Evolutionary conservation across 1,139 yeast genomes (phyloP).

Genomic region (Debaryomyces coudertii): DNA sequence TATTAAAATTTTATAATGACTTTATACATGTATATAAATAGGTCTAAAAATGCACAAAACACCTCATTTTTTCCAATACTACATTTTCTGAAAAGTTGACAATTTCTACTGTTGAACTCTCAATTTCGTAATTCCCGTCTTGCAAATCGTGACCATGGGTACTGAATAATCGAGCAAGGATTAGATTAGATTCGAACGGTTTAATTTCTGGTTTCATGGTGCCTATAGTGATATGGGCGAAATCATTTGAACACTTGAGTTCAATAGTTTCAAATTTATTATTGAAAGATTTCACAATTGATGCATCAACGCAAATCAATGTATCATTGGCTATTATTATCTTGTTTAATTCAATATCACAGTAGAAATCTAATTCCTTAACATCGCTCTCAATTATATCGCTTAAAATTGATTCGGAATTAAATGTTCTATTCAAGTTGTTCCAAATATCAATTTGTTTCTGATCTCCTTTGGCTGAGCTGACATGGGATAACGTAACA

Average conservation of each 20-base stretch:
- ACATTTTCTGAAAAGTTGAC: conserved; percentile 14
- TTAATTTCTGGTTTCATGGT: conserved; percentile 48
- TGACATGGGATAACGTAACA: conserved; percentile 71
- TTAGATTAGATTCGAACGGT: conserved; percentile 45
- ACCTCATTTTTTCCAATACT: conserved; percentile 20
- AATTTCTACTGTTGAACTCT: conserved; percentile 15
- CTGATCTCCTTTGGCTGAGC: conserved; percentile 28
- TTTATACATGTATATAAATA: conserved; percentile 58
- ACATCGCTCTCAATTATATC: conserved; percentile 11
- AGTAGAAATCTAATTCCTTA: conserved; percentile 22
- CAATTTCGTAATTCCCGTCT: conserved; percentile 15
- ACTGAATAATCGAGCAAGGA: conserved; percentile 20
- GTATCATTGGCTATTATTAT: conserved; percentile 54
- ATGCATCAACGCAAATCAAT: conserved; percentile 61
- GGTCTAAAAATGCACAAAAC: conserved; percentile 22
- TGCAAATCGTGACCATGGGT: conserved; percentile 11
- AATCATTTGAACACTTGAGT: conserved; percentile 41
- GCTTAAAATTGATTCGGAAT: conserved; percentile 13
- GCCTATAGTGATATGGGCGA: conserved; percentile 80
- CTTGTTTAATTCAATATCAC: conserved; percentile 44
- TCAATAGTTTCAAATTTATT: conserved; percentile 21
- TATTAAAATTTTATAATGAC: conserved; percentile 36
- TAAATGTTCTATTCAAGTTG: conserved; percentile 18
- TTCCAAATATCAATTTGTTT: conserved; percentile 31
- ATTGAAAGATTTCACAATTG: conserved; percentile 32